Conservation (phyloP, 805 yeast genomes). For the Nakazawaea anatomiae region DNA sequence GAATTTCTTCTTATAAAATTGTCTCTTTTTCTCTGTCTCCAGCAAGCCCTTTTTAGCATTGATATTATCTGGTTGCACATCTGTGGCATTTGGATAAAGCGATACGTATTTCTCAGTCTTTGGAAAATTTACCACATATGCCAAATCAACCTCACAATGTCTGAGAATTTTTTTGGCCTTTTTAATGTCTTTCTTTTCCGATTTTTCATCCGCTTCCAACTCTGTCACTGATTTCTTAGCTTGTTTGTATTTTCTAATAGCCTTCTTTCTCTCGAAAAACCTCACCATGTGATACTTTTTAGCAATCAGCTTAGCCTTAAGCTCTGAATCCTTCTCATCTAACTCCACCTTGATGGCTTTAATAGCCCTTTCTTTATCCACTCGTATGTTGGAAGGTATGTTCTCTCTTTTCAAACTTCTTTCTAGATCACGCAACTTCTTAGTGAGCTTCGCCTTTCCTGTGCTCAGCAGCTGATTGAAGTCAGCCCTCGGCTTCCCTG, state of each 20-base stretch:
- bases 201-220: conserved; percentile 24
- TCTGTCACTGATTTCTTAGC: conserved; percentile 34
- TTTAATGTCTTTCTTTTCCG: conserved; percentile 21
- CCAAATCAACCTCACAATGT: conserved; percentile 62
- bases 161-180: conserved; percentile 41
- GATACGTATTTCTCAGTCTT: conserved; percentile 74
- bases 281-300: conserved; percentile 88
- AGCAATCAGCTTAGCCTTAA: conserved; percentile 38
- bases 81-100: conserved; percentile 49
- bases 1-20: conserved; percentile 45
- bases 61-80: conserved; percentile 21
- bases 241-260: conserved; percentile 60
- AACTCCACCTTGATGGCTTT: conserved; percentile 43
- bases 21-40: conserved; percentile 36
- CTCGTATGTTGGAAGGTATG: conserved; percentile 49
- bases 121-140: conserved; percentile 75
- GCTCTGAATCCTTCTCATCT: conserved; percentile 30
- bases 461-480: background rate
- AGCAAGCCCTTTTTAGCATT: conserved; percentile 37
- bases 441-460: conserved; percentile 53
- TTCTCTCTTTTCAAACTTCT: conserved; percentile 55
- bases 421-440: conserved; percentile 81
- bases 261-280: conserved; percentile 87
- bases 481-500: background rate
- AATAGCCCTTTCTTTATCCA: conserved; percentile 40